phyloP scores from a whole-genome alignment of 345 rosid genomes.

The Salix purpurea region DNA sequence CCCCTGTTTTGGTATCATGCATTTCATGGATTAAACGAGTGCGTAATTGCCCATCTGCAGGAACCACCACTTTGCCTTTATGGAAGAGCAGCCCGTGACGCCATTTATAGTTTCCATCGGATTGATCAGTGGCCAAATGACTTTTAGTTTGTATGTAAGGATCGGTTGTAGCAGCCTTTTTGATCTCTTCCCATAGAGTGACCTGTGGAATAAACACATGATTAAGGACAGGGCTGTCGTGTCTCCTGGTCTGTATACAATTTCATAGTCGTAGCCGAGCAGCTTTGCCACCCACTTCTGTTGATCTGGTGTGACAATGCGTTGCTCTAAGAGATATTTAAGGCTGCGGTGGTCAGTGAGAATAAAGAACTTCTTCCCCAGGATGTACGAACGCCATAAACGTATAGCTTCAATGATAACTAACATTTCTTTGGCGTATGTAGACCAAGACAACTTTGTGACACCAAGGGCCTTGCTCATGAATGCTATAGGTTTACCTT shows the following conservation, averaged over 20 bases:
- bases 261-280: not conserved
- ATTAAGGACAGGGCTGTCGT: too few species aligned
- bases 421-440: not conserved
- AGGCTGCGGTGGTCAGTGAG: not conserved
- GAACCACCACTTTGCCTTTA: not conserved
- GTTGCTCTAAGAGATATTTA: not conserved
- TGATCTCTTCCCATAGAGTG: too few species aligned
- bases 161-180: too few species aligned
- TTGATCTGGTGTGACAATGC: not conserved
- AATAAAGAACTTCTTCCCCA: not conserved
- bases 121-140: too few species aligned
- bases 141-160: accelerated
- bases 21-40: too few species aligned
- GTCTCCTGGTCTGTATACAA: too few species aligned
- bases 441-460: not conserved
- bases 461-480: too few species aligned
- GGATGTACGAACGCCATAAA: not conserved
- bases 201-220: too few species aligned
- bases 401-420: not conserved
- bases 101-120: not conserved
- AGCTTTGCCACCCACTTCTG: not conserved
- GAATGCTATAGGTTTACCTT: too few species aligned
- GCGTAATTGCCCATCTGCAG: too few species aligned
- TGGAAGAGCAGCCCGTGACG: not conserved
- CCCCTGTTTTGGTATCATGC: too few species aligned